Evolutionary conservation across 306 rosid species (phyloP), one percentile per base, ranked within the genome.

Genomic region (Lathyrus sativus): DNA sequence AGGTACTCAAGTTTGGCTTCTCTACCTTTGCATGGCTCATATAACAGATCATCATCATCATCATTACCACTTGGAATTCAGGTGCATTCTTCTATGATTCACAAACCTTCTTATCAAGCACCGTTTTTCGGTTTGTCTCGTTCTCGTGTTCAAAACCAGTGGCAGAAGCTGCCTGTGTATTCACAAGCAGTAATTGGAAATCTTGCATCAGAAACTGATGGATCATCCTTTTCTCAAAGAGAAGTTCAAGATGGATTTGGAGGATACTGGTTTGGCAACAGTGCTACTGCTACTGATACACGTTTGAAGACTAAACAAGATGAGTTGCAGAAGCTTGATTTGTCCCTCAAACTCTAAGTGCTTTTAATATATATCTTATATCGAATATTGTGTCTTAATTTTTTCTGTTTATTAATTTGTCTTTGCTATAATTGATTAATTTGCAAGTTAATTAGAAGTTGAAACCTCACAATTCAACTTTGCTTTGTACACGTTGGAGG

Each of bases 331-430:
- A 87, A 86, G 72, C 96, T 92, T 71, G 98, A 92, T 85, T 88
- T 92, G 87, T 87, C 96, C 68, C 98, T 92, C 62, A 92, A 82
- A 84, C 96, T 92, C 82, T 89, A 70, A 91, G 39, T 51, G 31
- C 71, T 56, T 56, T 8, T 56, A 56, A 9, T 24, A 59, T 35
- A 48, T 31, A 61, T 73, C 24, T 66, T 62, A 60, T 46, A 9
- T 35, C 24, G 33, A 26, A 18, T 57, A 28, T 45, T 48, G 65
- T 67, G 46, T 48, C 71, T 46, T 71, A 11, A 24, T 37, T 17
- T 63, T 58, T 19, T 71, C 54, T 17, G 28, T 76, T 65, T 56
- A 56, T 56, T 13, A 13, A 7, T 72, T 72, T 35, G 41, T 48
- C 58, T 61, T 55, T 70, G 49, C 28, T 62, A 12, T 63, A 26